Percentiles rank a stretch among this genome's conserved stretches.
These are phyloP conservation scores for Earliella scabrosa DNA, from an alignment of 1,284 basidiomycete species.

Conservation along the genomic window DNA sequence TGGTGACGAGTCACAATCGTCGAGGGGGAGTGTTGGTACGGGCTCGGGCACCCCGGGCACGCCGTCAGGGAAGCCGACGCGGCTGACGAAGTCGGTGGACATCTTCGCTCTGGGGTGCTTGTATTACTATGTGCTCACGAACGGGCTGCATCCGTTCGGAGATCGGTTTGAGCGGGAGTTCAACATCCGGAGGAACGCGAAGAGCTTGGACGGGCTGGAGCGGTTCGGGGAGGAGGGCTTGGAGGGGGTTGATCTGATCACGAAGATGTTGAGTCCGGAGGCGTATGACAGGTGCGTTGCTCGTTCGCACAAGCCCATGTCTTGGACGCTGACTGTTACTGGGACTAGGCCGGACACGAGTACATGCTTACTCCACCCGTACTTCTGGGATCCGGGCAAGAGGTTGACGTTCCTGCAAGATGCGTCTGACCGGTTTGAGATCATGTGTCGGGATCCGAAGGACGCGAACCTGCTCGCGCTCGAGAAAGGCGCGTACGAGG, in stretches of 20 bases:
- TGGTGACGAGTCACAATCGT: constrained; percentile 67
- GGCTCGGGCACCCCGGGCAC: constrained; percentile 25
- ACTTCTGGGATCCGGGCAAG: constrained; percentile 93
- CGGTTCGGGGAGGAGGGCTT: constrained; percentile 89
- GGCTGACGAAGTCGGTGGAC: constrained; percentile 92
- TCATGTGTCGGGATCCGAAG: constrained; percentile 92
- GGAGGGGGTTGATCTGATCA: constrained; percentile 83
- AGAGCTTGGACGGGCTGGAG: constrained; percentile 71
- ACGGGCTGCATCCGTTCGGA: constrained; percentile 89
- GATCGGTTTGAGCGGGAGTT: constrained; percentile 90
- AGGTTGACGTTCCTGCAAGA: constrained; percentile 94
- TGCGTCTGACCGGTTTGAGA: constrained; percentile 96
- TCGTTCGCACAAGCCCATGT: too few species aligned
- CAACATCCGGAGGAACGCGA: constrained; percentile 86
- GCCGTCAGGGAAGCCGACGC: constrained; percentile 52
- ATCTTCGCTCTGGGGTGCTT: constrained; percentile 93
- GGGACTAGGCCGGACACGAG: constrained; percentile 87
- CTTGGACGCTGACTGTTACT: neutral
- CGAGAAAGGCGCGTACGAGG: constrained; percentile 68
- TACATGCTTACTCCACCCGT: constrained; percentile 88
- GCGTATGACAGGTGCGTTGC: constrained; percentile 74
- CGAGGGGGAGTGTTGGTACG: constrained; percentile 56
- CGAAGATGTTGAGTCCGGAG: constrained; percentile 76
- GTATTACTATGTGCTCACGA: constrained; percentile 90
- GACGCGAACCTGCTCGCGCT: constrained; percentile 78